A percentile compares a stretch with the other conserved stretches of the same genome.
Evolutionary conservation across 139 green algal species (phyloP).

Genomic region (Picocystis salinarum): DNA sequence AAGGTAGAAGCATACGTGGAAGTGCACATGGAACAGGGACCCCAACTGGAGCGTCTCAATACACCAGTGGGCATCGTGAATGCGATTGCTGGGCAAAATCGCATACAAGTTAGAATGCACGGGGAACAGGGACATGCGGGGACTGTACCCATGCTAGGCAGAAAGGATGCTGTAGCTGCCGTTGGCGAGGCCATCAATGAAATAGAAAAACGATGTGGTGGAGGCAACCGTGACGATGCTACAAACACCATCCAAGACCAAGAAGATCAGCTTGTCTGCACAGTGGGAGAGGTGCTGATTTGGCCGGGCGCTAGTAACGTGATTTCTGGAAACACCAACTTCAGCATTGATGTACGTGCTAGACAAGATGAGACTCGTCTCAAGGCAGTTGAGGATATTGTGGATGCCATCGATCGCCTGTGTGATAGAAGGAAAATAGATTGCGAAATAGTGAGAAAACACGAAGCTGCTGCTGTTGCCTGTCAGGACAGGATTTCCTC

Average conservation of each 20-base stretch:
- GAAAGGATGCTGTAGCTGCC: slow-evolving; percentile 48
- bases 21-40: slow-evolving; percentile 88
- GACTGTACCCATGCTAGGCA: slow-evolving; percentile 69
- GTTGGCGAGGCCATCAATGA: slow-evolving; percentile 36
- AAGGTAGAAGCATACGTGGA: slow-evolving; percentile 54
- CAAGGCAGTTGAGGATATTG: slow-evolving; percentile 11
- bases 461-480: neutral
- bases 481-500: neutral
- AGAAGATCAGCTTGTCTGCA: slow-evolving; percentile 58
- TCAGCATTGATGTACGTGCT: slow-evolving; percentile 44
- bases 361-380: slow-evolving; percentile 14
- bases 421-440: neutral
- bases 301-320: slow-evolving; percentile 72
- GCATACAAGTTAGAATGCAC: slow-evolving; percentile 32
- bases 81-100: slow-evolving; percentile 68
- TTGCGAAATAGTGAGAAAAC: neutral
- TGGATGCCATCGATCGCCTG: slow-evolving; percentile 4
- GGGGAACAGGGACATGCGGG: slow-evolving; percentile 65
- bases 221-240: too few relatives aligned
- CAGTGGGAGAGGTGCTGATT: slow-evolving; percentile 52
- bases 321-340: slow-evolving; percentile 43
- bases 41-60: slow-evolving; percentile 40
- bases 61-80: slow-evolving; percentile 51
- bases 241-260: too few relatives aligned
- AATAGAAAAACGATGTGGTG: slow-evolving; percentile 53